Conservation (phyloP, 108 stramenopile genomes). For the Skeletonema grethae region DNA sequence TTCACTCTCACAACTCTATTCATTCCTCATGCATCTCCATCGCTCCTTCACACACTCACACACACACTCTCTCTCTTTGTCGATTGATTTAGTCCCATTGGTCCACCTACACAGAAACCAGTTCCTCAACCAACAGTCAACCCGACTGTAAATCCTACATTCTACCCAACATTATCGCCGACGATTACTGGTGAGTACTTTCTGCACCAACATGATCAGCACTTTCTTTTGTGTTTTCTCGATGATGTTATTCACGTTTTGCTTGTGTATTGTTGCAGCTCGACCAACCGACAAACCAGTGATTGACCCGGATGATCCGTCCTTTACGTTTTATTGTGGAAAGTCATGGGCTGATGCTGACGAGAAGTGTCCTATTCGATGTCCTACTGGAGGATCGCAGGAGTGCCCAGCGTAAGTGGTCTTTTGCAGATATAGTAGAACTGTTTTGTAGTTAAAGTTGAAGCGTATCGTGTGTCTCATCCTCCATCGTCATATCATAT, state of each 20-base stretch:
- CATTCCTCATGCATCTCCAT: too few relatives aligned
- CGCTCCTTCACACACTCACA: too few relatives aligned
- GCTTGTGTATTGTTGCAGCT: neutral
- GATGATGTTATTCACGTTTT: neutral
- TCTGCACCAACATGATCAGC: neutral
- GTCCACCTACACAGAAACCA: conserved; percentile 29
- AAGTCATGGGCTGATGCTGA: conserved; percentile 48
- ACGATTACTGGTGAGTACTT: conserved; percentile 21
- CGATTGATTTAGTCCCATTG: conserved; percentile 18
- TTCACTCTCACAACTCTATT: neutral
- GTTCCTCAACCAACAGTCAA: conserved; percentile 18
- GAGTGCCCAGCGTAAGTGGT: conserved; percentile 48
- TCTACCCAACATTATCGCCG: conserved; percentile 29
- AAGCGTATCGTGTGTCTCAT: neutral
- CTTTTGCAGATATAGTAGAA: neutral
- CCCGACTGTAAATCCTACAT: conserved; percentile 4
- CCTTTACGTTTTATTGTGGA: conserved; percentile 41
- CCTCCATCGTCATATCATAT: neutral
- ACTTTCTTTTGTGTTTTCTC: neutral
- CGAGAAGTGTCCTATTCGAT: conserved; percentile 36
- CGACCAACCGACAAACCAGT: conserved; percentile 16
- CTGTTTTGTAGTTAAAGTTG: neutral
- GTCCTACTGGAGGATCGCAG: conserved; percentile 34
- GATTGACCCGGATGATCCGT: conserved; percentile 16
- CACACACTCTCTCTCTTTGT: neutral